Evolutionary conservation across 495 filamentous ascomycete genomes (phyloP), one percentile per base, ranked within the genome.

Genomic region (Halenospora varia): DNA sequence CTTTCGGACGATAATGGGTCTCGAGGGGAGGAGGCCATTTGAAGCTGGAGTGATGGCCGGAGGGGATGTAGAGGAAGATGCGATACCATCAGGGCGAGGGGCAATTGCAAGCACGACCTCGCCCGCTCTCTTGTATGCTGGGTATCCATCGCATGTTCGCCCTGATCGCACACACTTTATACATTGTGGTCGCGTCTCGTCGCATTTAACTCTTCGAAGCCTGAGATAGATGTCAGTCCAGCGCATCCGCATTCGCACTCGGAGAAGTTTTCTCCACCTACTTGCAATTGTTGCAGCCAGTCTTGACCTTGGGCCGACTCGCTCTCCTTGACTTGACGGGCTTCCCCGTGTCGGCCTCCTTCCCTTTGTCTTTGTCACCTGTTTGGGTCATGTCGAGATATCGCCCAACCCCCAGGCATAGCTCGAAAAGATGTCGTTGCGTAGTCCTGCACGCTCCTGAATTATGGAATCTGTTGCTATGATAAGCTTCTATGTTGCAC

Each of bases 121-220:
- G 0, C 20, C 50, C 1, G 59, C 23, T 53, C 52, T 47, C 64
- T 18, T 29, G 72, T 75, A 59, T 72, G 78, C 73, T 15, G 78
- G 78, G 56, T 81, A 82, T 55, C 79, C 79, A 24, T 68, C 66
- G 62, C 79, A 82, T 18, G 58, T 50, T 58, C 74, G 77, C 54
- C 71, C 76, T 9, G 77, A 77, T 20, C 73, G 71, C 17, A 80
- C 66, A 59, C 85, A 88, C 40, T 81, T 79, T 26, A 69, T 68
- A 62, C 84, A 88, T 2, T 64, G 60, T 2, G 85, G 84, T 51
- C 80, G 82, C 56, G 72, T 73, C 66, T 88, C 85, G 67, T 83
- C 85, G 69, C 85, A 88, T 70, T 87, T 87, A 24, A 88, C 83
- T 60, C 77, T 76, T 42, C 85, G 75, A 48, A 77, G 77, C 62